Evolutionary conservation across 805 yeast species (phyloP).

Genomic region (Ogataea chonburiensis): DNA sequence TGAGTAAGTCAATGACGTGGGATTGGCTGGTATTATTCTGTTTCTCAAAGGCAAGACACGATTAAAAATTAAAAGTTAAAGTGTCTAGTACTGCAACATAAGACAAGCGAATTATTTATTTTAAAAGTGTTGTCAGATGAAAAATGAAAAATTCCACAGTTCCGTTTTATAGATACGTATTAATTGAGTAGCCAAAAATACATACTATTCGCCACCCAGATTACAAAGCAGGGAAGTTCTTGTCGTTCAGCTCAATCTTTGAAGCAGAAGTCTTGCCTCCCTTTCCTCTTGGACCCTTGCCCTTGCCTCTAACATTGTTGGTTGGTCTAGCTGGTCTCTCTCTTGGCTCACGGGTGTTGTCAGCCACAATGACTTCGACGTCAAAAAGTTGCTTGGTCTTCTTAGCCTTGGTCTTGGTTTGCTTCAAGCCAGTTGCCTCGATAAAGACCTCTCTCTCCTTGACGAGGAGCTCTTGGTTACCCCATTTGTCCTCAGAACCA

Average conservation of each 20-base stretch:
- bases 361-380: slow-evolving; percentile 69
- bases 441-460: slow-evolving; percentile 63
- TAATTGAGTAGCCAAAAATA: too few relatives aligned
- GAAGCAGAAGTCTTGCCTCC: slow-evolving; percentile 25
- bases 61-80: slow-evolving; percentile 1
- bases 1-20: not conserved
- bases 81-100: slow-evolving; percentile 8
- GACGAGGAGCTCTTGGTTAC: slow-evolving; percentile 58
- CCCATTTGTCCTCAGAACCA: slow-evolving; percentile 53
- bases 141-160: slow-evolving; percentile 10
- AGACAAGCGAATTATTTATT: slow-evolving; percentile 2
- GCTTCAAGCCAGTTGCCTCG: slow-evolving; percentile 63
- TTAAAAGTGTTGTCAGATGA: slow-evolving; percentile 1
- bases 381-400: slow-evolving; percentile 82
- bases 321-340: slow-evolving; percentile 25
- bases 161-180: slow-evolving; percentile 4
- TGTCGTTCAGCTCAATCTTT: slow-evolving; percentile 40
- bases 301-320: slow-evolving; percentile 26
- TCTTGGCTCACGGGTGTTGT: slow-evolving; percentile 44
- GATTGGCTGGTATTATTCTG: not conserved
- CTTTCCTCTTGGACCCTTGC: slow-evolving; percentile 26
- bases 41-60: not conserved
- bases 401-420: slow-evolving; percentile 64
- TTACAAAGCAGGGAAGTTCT: slow-evolving; percentile 72
- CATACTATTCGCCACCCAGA: slow-evolving; percentile 3